Conservation (phyloP, 2,329 filamentous ascomycete genomes). For the Pseudogymnoascus sp. region DNA sequence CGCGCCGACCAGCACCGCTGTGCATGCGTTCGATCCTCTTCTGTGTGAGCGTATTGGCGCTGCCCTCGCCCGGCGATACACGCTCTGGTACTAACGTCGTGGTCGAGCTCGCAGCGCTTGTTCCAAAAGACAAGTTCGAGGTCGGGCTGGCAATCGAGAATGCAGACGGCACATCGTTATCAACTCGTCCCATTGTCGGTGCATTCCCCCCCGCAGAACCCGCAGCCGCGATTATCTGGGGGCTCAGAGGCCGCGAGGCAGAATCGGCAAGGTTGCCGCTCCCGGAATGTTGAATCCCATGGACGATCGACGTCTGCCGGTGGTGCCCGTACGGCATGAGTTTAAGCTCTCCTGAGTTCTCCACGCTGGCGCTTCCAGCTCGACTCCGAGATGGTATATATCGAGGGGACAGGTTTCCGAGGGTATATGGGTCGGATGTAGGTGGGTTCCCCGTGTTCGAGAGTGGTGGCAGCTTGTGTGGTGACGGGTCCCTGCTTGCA, state of each 20-base stretch:
- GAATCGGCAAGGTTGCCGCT: slow-evolving; percentile 82
- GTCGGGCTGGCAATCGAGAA: slow-evolving; percentile 16
- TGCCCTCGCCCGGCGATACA: slow-evolving; percentile 38
- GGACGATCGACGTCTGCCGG: slow-evolving; percentile 92
- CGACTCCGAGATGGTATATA: not conserved
- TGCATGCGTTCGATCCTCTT: slow-evolving; percentile 55
- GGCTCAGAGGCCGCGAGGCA: slow-evolving; percentile 76
- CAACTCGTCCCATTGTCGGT: slow-evolving; percentile 23
- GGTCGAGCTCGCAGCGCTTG: slow-evolving; percentile 25
- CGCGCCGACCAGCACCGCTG: slow-evolving; percentile 62
- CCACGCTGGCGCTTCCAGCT: not conserved
- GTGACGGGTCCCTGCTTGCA: not conserved
- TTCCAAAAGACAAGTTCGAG: slow-evolving; percentile 22
- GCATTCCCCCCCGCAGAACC: slow-evolving; percentile 34
- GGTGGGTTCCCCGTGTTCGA: not conserved
- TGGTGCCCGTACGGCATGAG: slow-evolving; percentile 66
- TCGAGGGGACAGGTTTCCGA: not conserved
- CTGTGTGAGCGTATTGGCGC: slow-evolving; percentile 38
- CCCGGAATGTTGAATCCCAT: slow-evolving; percentile 87
- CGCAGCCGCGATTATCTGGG: slow-evolving; percentile 71
- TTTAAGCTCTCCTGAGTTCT: not conserved
- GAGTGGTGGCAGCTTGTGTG: not conserved
- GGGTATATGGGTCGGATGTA: not conserved
- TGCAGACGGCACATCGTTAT: slow-evolving; percentile 22
- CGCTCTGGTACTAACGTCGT: slow-evolving; percentile 29